Conservation (phyloP, 2,329 filamentous ascomycete species). For the Ilyonectria robusta region DNA sequence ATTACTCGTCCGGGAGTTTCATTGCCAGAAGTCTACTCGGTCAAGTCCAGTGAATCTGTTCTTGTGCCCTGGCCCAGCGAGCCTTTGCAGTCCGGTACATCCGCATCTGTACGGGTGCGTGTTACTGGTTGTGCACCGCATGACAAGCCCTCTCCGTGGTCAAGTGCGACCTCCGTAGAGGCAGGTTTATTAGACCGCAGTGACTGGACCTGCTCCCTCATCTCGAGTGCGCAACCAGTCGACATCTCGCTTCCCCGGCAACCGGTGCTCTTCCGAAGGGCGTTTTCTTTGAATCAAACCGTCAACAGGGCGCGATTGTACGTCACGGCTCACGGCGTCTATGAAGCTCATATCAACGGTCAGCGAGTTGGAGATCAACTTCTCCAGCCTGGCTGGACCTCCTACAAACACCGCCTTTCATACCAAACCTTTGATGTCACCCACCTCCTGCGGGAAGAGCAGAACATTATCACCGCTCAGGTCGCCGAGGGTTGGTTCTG, state of each 20-base stretch:
- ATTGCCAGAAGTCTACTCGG: neutral
- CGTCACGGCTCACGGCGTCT: slow-evolving; percentile 61
- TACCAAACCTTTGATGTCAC: slow-evolving; percentile 69
- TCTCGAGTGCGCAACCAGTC: neutral
- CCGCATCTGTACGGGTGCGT: slow-evolving; percentile 1
- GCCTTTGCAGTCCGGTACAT: neutral
- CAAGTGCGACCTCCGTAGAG: neutral
- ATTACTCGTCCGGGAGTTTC: neutral
- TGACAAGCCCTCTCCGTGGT: neutral
- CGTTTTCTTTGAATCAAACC: neutral
- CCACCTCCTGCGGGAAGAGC: slow-evolving; percentile 51
- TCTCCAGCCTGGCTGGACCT: slow-evolving; percentile 66
- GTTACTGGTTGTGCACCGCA: neutral
- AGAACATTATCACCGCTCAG: slow-evolving; percentile 57
- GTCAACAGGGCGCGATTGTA: slow-evolving; percentile 51
- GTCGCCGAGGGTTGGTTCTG: slow-evolving; percentile 65
- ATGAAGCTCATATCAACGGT: slow-evolving; percentile 62
- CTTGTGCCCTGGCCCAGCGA: neutral
- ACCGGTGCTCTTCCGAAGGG: neutral
- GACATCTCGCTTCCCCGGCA: neutral
- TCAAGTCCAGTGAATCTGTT: neutral
- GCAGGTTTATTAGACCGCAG: neutral
- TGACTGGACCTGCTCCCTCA: neutral
- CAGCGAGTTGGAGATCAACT: slow-evolving; percentile 54
- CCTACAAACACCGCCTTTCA: slow-evolving; percentile 61